Conservation (phyloP, 2,329 filamentous ascomycete species). For the Daldinia sp. region DNA sequence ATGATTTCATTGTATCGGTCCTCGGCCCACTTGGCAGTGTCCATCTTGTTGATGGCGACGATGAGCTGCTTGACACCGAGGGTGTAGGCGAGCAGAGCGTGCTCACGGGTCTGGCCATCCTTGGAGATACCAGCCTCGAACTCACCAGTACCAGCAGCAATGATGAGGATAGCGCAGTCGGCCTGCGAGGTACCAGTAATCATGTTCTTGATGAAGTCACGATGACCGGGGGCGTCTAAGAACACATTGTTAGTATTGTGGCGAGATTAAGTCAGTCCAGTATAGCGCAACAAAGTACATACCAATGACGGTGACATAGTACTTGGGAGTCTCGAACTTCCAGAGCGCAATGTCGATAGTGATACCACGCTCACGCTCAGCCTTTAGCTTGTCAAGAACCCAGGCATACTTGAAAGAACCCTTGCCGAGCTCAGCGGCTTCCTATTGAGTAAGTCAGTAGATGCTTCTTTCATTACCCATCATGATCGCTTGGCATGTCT, state of each 20-base stretch:
- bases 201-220: constrained; percentile 99
- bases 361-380: constrained; percentile 99
- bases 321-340: constrained; percentile 99
- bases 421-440: constrained; percentile 99
- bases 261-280: neutral
- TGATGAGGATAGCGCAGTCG: constrained; percentile 99
- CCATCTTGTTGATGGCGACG: constrained; percentile 99
- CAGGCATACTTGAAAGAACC: constrained; percentile 99
- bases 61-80: constrained; percentile 99
- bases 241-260: constrained; percentile 39
- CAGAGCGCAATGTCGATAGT: constrained; percentile 99
- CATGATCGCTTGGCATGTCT: constrained; percentile 30
- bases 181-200: constrained; percentile 99
- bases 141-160: constrained; percentile 99
- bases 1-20: constrained; percentile 97
- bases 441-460: constrained; percentile 65
- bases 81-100: constrained; percentile 99
- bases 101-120: constrained; percentile 99
- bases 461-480: neutral
- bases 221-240: constrained; percentile 94
- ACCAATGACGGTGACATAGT: constrained; percentile 98
- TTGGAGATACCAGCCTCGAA: constrained; percentile 99
- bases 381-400: constrained; percentile 99
- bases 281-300: constrained; percentile 57
- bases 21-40: constrained; percentile 99